phyloP scores from a whole-genome alignment of 306 rosid species.

The Coriaria nepalensis region DNA sequence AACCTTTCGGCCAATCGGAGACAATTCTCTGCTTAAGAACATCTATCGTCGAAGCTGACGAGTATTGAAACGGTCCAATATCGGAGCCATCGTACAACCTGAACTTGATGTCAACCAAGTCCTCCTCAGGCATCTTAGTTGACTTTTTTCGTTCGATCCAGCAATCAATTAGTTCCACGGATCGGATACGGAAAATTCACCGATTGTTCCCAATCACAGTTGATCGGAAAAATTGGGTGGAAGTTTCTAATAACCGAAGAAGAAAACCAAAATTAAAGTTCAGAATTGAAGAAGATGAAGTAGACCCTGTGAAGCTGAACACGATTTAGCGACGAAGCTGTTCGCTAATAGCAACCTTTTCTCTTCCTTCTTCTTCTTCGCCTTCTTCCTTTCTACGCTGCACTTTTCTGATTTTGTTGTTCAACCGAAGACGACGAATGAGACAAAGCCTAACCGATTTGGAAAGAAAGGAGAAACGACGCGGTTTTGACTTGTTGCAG shows the following conservation, averaged over 20 bases:
- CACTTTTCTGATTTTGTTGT: slow-evolving; percentile 9
- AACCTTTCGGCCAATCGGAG: slow-evolving; percentile 53
- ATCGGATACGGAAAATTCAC: too few species aligned
- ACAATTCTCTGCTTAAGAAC: slow-evolving; percentile 41
- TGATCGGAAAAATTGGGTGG: background rate
- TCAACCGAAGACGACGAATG: slow-evolving; percentile 7
- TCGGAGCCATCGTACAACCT: slow-evolving; percentile 75
- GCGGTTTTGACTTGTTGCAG: slow-evolving; percentile 10
- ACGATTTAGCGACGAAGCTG: too few species aligned
- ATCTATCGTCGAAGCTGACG: slow-evolving; percentile 56
- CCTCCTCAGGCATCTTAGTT: slow-evolving; percentile 61
- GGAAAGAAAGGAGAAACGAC: background rate
- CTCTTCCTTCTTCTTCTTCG: background rate
- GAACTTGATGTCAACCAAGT: slow-evolving; percentile 51
- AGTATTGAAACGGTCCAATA: slow-evolving; percentile 69
- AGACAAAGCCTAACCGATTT: slow-evolving; percentile 11
- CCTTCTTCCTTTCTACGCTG: slow-evolving; percentile 2
- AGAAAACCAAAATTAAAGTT: too few species aligned
- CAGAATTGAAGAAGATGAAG: background rate
- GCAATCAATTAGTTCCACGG: slow-evolving; percentile 9
- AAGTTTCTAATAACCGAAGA: too few species aligned
- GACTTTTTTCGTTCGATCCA: slow-evolving; percentile 6
- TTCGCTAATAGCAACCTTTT: background rate
- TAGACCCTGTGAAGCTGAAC: slow-evolving; percentile 9
- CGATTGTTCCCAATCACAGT: too few species aligned